Conservation (phyloP, 2,329 filamentous ascomycete genomes). For the Cercospora nicotianae region DNA sequence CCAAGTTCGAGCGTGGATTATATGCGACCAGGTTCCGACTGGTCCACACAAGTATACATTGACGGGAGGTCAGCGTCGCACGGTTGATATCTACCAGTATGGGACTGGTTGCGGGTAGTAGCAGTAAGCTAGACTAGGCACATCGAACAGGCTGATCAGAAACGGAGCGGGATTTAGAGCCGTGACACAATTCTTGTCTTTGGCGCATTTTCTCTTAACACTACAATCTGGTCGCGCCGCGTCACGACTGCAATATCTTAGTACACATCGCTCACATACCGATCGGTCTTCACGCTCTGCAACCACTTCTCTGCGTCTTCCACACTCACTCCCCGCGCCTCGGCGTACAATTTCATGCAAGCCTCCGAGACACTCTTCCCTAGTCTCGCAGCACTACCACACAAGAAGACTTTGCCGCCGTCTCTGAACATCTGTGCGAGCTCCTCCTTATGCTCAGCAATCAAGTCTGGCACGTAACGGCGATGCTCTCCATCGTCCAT, state of each 20-base stretch:
- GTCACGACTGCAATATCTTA: neutral
- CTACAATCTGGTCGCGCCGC: too few relatives aligned
- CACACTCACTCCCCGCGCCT: constrained; percentile 37
- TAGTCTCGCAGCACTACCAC: constrained; percentile 54
- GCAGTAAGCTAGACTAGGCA: too few relatives aligned
- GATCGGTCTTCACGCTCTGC: constrained; percentile 47
- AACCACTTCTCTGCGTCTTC: constrained; percentile 49
- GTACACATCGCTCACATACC: constrained; percentile 41
- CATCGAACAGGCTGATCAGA: too few relatives aligned
- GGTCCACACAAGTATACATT: too few relatives aligned
- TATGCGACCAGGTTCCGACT: too few relatives aligned
- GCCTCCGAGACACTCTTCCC: constrained; percentile 45
- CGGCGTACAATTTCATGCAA: constrained; percentile 46
- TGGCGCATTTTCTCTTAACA: too few relatives aligned
- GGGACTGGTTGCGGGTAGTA: too few relatives aligned
- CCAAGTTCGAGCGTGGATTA: too few relatives aligned
- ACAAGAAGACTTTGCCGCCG: constrained; percentile 62
- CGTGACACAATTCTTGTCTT: too few relatives aligned
- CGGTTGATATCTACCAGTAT: too few relatives aligned
- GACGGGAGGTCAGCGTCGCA: too few relatives aligned
- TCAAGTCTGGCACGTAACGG: constrained; percentile 53
- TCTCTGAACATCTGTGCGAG: constrained; percentile 47
- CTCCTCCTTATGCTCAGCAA: constrained; percentile 50
- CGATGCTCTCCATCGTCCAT: constrained; percentile 46
- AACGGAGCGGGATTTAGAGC: too few relatives aligned